Evolutionary conservation across 176 grass and related monocot species (phyloP).

Genomic region (Olyra latifolia): DNA sequence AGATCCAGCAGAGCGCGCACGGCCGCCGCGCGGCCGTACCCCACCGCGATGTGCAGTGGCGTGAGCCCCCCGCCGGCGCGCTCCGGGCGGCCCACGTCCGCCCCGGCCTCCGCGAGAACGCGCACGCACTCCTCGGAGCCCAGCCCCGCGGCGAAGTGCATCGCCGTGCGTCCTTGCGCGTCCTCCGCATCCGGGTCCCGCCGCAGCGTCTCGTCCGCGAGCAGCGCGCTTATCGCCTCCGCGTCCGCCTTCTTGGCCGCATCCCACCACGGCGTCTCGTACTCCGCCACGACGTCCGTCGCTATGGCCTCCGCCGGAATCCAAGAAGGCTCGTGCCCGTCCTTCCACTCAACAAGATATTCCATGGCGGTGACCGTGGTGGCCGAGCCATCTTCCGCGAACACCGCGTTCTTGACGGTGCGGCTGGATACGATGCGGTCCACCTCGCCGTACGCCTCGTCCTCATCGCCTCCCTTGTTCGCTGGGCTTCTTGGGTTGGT

Average conservation of each 20-base stretch:
- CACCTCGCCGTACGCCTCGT: slow-evolving; percentile 79
- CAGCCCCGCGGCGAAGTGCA: slow-evolving; percentile 78
- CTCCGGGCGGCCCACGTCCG: slow-evolving; percentile 55
- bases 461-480: slow-evolving; percentile 26
- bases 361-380: slow-evolving; percentile 49
- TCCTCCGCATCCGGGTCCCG: slow-evolving; percentile 84
- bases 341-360: slow-evolving; percentile 92
- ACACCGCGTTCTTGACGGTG: slow-evolving; percentile 55
- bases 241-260: slow-evolving; percentile 75
- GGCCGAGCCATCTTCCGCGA: slow-evolving; percentile 65
- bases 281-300: slow-evolving; percentile 76
- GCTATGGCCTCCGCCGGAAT: slow-evolving; percentile 67
- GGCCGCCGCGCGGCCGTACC: slow-evolving; percentile 59
- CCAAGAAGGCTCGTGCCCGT: slow-evolving; percentile 79
- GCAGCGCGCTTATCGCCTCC: slow-evolving; percentile 48
- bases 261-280: slow-evolving; percentile 83
- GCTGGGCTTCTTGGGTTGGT: slow-evolving; percentile 22
- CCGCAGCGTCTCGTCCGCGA: slow-evolving; percentile 51
- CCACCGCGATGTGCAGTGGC: slow-evolving; percentile 71
- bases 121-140: slow-evolving; percentile 82
- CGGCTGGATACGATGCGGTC: slow-evolving; percentile 78
- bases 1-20: slow-evolving; percentile 68
- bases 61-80: slow-evolving; percentile 68
- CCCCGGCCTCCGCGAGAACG: slow-evolving; percentile 56
- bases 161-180: slow-evolving; percentile 71